phyloP scores from a whole-genome alignment of 192 early-diverging fungal genomes.

The Phlyctochytrium planicorne region DNA sequence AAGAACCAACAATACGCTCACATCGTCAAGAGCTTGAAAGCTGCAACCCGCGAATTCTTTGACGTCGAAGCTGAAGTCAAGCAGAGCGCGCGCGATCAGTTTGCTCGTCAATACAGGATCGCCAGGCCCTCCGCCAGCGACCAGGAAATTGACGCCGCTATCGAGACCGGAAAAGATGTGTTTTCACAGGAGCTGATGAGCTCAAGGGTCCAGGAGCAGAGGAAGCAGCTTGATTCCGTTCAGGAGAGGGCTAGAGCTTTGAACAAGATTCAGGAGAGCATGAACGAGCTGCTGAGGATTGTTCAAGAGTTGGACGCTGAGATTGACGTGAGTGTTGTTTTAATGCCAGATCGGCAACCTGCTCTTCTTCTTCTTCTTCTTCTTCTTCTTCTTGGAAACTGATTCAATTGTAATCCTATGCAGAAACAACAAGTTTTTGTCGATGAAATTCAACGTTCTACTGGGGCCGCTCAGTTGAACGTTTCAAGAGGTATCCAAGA shows the following conservation, averaged over 20 bases:
- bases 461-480: background rate
- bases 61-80: constrained; percentile 23
- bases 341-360: too few species aligned
- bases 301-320: background rate
- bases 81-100: constrained; percentile 13
- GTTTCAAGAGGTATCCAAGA: background rate
- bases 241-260: background rate
- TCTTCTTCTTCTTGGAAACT: background rate
- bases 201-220: background rate
- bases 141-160: constrained; percentile 17
- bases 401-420: background rate
- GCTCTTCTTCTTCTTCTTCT: background rate
- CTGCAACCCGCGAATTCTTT: background rate
- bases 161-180: constrained; percentile 4
- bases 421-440: background rate
- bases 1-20: background rate
- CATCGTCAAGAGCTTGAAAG: background rate
- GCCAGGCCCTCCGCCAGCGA: constrained; percentile 23
- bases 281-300: constrained; percentile 2
- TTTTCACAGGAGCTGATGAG: background rate
- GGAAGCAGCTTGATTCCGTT: background rate
- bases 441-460: background rate
- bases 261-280: background rate
- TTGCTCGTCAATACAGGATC: constrained; percentile 26
- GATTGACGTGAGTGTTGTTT: constrained; percentile 1